A percentile compares a stretch with the other conserved stretches of the same genome.
Evolutionary conservation across 2,329 filamentous ascomycete species (phyloP).

Genomic region (Albophoma yamanashiensis): DNA sequence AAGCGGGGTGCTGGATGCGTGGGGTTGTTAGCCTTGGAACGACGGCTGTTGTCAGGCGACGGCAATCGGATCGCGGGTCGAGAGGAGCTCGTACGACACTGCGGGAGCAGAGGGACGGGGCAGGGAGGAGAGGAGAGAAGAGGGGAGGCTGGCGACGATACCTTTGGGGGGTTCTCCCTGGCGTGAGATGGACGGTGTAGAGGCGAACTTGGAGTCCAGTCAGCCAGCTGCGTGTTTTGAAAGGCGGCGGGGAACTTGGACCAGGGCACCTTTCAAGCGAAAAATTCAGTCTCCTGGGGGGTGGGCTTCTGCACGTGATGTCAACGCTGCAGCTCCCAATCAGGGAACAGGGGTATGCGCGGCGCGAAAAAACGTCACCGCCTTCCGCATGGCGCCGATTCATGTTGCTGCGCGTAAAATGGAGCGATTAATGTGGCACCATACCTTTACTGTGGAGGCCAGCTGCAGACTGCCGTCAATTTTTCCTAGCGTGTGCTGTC

Average conservation of each 20-base stretch:
- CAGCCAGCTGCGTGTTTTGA: constrained; percentile 29
- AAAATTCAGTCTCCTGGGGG: constrained; percentile 30
- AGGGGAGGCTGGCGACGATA: constrained; percentile 7
- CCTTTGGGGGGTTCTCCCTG: constrained; percentile 12
- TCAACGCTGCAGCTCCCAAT: constrained; percentile 7
- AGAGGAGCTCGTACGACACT: constrained; percentile 5
- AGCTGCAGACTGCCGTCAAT: neutral
- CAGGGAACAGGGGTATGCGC: neutral
- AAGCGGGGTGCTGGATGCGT: constrained; percentile 30
- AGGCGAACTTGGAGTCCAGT: constrained; percentile 22
- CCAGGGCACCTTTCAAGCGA: constrained; percentile 24
- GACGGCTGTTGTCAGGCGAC: constrained; percentile 7
- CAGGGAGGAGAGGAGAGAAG: constrained; percentile 10
- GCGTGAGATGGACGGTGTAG: constrained; percentile 20
- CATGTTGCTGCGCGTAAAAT: neutral
- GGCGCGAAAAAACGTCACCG: neutral
- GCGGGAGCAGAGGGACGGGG: constrained; percentile 10
- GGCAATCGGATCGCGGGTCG: constrained; percentile 4
- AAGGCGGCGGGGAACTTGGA: constrained; percentile 29
- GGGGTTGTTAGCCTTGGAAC: constrained; percentile 23
- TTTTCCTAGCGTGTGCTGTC: neutral
- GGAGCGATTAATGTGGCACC: neutral
- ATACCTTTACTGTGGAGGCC: too few relatives aligned
- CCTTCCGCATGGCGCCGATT: neutral
- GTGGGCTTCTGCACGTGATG: constrained; percentile 24